phyloP scores from a whole-genome alignment of 2,329 filamentous ascomycete species.

The Arthrocladium fulminans region DNA sequence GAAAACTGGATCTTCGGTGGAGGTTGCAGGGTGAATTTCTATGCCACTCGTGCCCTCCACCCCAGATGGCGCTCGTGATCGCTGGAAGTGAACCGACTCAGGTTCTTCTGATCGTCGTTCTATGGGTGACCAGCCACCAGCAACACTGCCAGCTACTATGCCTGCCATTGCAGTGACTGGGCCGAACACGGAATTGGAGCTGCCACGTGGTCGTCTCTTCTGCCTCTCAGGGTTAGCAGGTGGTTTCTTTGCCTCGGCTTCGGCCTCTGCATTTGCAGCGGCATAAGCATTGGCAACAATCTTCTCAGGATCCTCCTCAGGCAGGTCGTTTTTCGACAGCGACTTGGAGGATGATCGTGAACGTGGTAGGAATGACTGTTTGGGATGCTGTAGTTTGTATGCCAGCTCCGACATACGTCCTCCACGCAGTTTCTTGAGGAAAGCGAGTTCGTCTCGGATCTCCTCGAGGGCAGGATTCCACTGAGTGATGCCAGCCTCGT shows the following conservation, averaged over 20 bases:
- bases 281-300: conserved; percentile 48
- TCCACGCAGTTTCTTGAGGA: conserved; percentile 55
- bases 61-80: conserved; percentile 30
- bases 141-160: conserved; percentile 56
- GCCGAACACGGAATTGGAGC: conserved; percentile 51
- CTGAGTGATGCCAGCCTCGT: conserved; percentile 38
- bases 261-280: conserved; percentile 28
- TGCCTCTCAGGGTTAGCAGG: conserved; percentile 48
- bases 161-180: conserved; percentile 58
- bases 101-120: conserved; percentile 33
- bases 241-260: conserved; percentile 30
- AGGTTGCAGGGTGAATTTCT: conserved; percentile 40
- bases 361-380: conserved; percentile 37
- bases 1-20: conserved; percentile 38
- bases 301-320: conserved; percentile 33
- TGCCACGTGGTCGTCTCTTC: conserved; percentile 43
- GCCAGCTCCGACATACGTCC: conserved; percentile 52
- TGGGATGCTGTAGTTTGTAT: conserved; percentile 54
- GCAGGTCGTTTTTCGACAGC: conserved; percentile 34
- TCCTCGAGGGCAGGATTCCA: conserved; percentile 56
- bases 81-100: conserved; percentile 32
- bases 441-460: conserved; percentile 54
- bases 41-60: conserved; percentile 36
- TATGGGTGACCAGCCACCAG: conserved; percentile 52
- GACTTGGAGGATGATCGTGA: conserved; percentile 28